Evolutionary conservation across 768 basidiomycete genomes (phyloP), one percentile per base, ranked within the genome.

Genomic region (Mycena venus): DNA sequence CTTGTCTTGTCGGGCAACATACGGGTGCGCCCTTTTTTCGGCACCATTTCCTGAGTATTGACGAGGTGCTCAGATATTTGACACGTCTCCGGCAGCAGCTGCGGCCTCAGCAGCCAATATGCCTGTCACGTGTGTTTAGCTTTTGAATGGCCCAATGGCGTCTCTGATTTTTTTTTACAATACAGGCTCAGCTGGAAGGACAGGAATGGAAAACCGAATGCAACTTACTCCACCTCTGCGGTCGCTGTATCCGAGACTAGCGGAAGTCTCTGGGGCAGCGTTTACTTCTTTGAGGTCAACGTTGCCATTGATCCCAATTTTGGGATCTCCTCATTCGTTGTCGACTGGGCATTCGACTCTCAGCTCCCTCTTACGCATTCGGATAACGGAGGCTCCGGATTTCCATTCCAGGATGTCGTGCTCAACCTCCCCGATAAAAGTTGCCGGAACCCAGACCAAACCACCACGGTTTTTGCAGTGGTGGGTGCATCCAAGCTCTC

Each of bases 161-260:
- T 21, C 19, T 36, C 10, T 58, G 2, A 3, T 21, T 0, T 6
- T 32, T 31, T 21, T 40, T 64, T 19, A 67, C 27, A 32, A 32
- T 36, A 21, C 36, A 75, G 69, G 14, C 56, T 75, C 38, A 70
- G 14, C 23, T 75, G 74, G 74, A 70, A 17, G 58, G 74, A 75
- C 25, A 61, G 61, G 36, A 47, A 44, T n/a, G 67, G 68, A 6
- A 12, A 12, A 21, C 19, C 51, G 1, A 55, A 55, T 23, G 21
- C 65, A 6, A 25, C 29, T 0, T 71, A 67, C 23, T 61, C 70
- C 27, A 58, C 49, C 32, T 49, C 64, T 12, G 56, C 64, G n/a
- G 3, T 32, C 1, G 64, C 63, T 17, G 68, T 59, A 19, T 51
- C 49, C 47, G 21, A 47, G 19, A 23, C 47, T 7, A 47, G 47